Percentiles rank a stretch among this genome's conserved stretches.
Evolutionary conservation across 345 rosid genomes (phyloP).

Genomic region (Conringia planisiliqua): DNA sequence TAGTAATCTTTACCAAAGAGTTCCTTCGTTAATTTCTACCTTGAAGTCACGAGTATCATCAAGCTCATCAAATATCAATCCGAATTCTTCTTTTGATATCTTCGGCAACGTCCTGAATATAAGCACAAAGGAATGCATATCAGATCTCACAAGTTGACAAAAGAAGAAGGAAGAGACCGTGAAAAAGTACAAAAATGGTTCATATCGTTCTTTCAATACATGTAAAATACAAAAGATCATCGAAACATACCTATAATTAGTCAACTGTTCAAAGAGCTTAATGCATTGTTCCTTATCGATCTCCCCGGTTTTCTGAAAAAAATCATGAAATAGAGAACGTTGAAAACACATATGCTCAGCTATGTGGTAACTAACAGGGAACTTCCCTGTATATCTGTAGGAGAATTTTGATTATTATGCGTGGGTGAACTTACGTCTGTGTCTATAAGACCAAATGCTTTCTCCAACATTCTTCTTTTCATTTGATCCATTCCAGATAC

Average conservation of each 20-base stretch:
- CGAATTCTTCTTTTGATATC: slow-evolving; percentile 79
- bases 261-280: slow-evolving; percentile 71
- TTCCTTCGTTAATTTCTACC: slow-evolving; percentile 42
- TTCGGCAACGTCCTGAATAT: slow-evolving; percentile 76
- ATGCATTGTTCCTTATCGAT: slow-evolving; percentile 75
- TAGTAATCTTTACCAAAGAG: not conserved
- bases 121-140: slow-evolving; percentile 2
- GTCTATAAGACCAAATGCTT: slow-evolving; percentile 85
- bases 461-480: slow-evolving; percentile 62
- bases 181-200: not conserved
- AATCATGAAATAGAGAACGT: not conserved
- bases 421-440: slow-evolving; percentile 50
- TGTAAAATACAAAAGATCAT: not conserved
- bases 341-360: not conserved
- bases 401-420: not conserved
- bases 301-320: slow-evolving; percentile 55
- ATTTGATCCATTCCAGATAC: slow-evolving; percentile 66
- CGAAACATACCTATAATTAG: slow-evolving; percentile 71
- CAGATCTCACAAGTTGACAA: not conserved
- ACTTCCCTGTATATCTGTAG: slow-evolving; percentile 4
- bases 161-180: not conserved
- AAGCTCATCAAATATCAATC: slow-evolving; percentile 79
- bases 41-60: slow-evolving; percentile 91
- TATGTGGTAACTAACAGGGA: not conserved
- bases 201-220: not conserved